phyloP scores from a whole-genome alignment of 2,329 filamentous ascomycete genomes.

The Penicillium sp. region DNA sequence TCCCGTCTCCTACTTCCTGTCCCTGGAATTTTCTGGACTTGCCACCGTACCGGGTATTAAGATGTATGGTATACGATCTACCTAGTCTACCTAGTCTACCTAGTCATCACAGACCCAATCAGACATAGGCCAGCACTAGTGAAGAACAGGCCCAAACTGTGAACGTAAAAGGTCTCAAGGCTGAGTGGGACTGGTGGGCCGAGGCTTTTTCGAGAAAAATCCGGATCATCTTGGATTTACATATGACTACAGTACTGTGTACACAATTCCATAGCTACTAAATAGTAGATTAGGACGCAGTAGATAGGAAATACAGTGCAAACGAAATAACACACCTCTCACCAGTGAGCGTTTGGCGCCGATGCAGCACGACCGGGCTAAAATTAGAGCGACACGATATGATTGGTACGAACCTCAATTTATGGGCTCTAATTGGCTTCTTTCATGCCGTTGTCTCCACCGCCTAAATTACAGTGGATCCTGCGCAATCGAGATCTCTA shows the following conservation, averaged over 20 bases:
- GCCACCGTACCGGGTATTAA: not conserved
- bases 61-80: not conserved
- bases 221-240: slow-evolving; percentile 1
- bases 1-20: not conserved
- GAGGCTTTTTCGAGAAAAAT: slow-evolving; percentile 2
- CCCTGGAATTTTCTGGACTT: slow-evolving; percentile 10
- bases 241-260: not conserved
- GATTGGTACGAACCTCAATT: not conserved
- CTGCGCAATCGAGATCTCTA: slow-evolving; percentile 17
- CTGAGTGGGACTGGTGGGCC: slow-evolving; percentile 6
- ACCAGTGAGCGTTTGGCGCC: slow-evolving; percentile 34
- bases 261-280: no score
- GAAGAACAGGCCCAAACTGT: not conserved
- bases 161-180: not conserved
- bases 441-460: not conserved
- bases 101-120: no score
- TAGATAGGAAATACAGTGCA: no score
- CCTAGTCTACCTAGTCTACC: no score
- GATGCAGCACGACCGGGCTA: slow-evolving; percentile 32
- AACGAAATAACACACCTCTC: slow-evolving; percentile 17
- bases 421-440: not conserved
- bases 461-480: slow-evolving; percentile 8
- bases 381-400: slow-evolving; percentile 33
- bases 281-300: not conserved
- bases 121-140: not conserved